A percentile compares a stretch with the other conserved stretches of the same genome.
phyloP scores from a whole-genome alignment of 1,284 basidiomycete species.

The Microbotryum silenes-acaulis region DNA sequence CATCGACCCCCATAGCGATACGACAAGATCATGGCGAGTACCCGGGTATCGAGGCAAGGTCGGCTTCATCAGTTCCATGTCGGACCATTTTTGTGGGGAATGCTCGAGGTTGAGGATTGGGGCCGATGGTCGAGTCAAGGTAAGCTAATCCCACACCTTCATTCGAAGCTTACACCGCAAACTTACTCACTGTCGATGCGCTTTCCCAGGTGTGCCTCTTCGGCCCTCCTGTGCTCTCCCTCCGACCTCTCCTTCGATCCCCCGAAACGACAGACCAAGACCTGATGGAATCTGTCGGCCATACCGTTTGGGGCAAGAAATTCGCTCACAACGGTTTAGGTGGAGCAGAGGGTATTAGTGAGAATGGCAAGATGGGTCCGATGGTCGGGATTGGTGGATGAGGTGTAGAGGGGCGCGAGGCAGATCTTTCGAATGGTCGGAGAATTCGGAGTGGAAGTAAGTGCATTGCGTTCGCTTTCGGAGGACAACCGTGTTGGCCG shows the following conservation, averaged over 20 bases:
- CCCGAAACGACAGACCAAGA: conserved; percentile 55
- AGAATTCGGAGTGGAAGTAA: background rate
- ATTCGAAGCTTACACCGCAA: background rate
- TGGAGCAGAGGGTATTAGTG: conserved; percentile 56
- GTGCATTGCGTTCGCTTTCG: background rate
- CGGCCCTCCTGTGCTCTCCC: conserved; percentile 71
- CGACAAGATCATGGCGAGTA: conserved; percentile 67
- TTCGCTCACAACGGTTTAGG: conserved; percentile 77
- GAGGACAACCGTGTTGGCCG: no score
- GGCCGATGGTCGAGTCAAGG: conserved; percentile 84
- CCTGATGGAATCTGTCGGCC: conserved; percentile 56
- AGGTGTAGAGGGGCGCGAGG: conserved; percentile 3
- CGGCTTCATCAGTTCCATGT: conserved; percentile 87
- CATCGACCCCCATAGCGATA: conserved; percentile 60
- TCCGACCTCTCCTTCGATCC: conserved; percentile 63
- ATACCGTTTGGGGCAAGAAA: conserved; percentile 64
- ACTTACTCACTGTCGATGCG: background rate
- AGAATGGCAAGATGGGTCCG: conserved; percentile 57
- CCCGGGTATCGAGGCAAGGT: conserved; percentile 65
- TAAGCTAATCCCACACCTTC: conserved; percentile 36
- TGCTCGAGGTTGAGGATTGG: conserved; percentile 78
- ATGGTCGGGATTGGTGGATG: conserved; percentile 77
- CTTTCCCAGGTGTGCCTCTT: conserved; percentile 69
- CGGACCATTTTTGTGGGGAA: conserved; percentile 78
- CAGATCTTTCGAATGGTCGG: background rate